These are phyloP conservation scores for Emericellopsis terricola DNA, from an alignment of 495 filamentous ascomycete species.

Conservation along the genomic window DNA sequence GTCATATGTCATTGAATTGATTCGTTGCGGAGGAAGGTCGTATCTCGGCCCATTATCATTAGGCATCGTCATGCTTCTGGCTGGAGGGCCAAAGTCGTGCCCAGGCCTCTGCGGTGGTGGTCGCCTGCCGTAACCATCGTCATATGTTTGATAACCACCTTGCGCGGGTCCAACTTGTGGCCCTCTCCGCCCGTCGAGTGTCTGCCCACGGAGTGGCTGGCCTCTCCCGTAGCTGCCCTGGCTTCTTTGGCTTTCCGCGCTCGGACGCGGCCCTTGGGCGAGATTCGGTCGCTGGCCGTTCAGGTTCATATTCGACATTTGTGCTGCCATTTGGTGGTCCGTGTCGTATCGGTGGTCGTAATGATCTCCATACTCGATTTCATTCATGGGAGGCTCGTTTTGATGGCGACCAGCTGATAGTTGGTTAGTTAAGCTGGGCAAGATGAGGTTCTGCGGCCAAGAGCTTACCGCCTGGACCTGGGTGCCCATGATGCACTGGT, in stretches of 20 bases:
- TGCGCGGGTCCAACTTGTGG: conserved; percentile 14
- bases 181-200: too few relatives aligned
- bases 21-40: conserved; percentile 12
- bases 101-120: conserved; percentile 9
- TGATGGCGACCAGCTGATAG: background rate
- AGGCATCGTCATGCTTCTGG: conserved; percentile 37
- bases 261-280: conserved; percentile 13
- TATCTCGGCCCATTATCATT: conserved; percentile 18
- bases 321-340: conserved; percentile 27
- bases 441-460: background rate
- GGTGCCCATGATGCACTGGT: background rate
- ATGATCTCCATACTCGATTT: background rate
- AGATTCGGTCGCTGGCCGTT: conserved; percentile 22
- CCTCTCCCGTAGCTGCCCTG: conserved; percentile 21
- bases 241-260: conserved; percentile 12
- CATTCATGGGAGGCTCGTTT: conserved; percentile 3
- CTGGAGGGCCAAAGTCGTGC: conserved; percentile 19
- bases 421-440: background rate
- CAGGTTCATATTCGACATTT: conserved; percentile 41
- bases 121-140: conserved; percentile 14
- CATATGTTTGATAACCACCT: conserved; percentile 13
- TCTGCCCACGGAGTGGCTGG: too few relatives aligned
- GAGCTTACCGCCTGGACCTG: conserved; percentile 11
- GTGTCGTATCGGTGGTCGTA: conserved; percentile 30
- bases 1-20: conserved; percentile 24